Percentiles rank a stretch among this genome's conserved stretches.
Conservation (phyloP, 140 eudicot species). For the Cichorium intybus region DNA sequence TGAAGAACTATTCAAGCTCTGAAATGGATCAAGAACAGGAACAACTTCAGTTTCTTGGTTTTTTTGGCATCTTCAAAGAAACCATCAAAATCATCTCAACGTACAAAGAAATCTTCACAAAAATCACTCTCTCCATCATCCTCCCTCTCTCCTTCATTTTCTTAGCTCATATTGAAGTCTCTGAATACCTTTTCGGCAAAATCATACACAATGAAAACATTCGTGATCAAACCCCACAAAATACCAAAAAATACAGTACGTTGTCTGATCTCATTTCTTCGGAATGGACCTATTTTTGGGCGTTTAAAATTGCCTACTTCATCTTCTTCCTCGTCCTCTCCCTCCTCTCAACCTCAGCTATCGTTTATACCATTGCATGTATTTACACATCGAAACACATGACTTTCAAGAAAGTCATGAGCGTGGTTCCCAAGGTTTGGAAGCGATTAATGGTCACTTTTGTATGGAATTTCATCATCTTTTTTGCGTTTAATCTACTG, state of each 20-base stretch:
- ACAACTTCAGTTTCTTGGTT: constrained; percentile 48
- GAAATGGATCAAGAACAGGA: constrained; percentile 57
- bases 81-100: constrained; percentile 29
- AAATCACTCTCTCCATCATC: constrained; percentile 43
- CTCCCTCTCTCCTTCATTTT: constrained; percentile 50
- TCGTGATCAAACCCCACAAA: constrained; percentile 29
- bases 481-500: constrained; percentile 28
- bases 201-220: constrained; percentile 24
- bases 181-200: constrained; percentile 31
- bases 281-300: constrained; percentile 36
- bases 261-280: constrained; percentile 35
- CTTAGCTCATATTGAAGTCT: constrained; percentile 42
- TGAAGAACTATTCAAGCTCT: constrained; percentile 15
- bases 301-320: constrained; percentile 36
- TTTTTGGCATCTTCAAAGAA: constrained; percentile 53
- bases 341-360: constrained; percentile 42
- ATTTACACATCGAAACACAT: constrained; percentile 38
- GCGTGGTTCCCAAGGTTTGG: constrained; percentile 59
- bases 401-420: constrained; percentile 34
- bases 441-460: constrained; percentile 51
- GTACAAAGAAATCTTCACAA: constrained; percentile 28
- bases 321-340: constrained; percentile 37
- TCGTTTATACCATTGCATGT: constrained; percentile 43
- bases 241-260: constrained; percentile 18
- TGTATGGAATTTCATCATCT: constrained; percentile 34